Percentiles rank a stretch among this genome's conserved stretches.
phyloP scores from a whole-genome alignment of 306 rosid genomes.

The Sesbania bispinosa region DNA sequence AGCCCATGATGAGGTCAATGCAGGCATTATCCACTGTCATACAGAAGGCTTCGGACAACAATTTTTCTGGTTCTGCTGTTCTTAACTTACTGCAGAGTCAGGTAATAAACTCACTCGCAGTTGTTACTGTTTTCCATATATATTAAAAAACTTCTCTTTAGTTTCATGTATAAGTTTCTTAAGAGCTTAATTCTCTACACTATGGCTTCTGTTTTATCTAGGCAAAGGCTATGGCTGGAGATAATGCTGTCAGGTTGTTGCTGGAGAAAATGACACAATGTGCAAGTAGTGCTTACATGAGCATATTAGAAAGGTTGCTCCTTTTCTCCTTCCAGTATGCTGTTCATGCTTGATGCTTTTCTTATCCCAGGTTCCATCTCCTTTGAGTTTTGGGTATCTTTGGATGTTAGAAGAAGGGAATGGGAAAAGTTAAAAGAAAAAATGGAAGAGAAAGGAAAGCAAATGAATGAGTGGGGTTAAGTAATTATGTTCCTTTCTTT shows the following conservation, averaged over 20 bases:
- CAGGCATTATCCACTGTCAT: conserved; percentile 76
- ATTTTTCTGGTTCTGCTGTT: conserved; percentile 85
- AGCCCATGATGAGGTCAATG: conserved; percentile 97
- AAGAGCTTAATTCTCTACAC: conserved; percentile 1
- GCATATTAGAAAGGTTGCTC: conserved; percentile 83
- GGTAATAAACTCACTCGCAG: conserved; percentile 38
- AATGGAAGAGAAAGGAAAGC: neutral
- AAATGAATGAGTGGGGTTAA: neutral
- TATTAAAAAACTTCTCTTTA: neutral
- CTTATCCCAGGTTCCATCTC: neutral
- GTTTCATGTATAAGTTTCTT: conserved; percentile 9
- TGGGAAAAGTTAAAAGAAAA: neutral
- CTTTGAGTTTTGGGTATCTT: conserved; percentile 9
- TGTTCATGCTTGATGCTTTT: neutral
- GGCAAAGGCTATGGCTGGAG: conserved; percentile 99
- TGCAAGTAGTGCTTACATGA: conserved; percentile 91
- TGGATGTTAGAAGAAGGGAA: conserved; percentile 3
- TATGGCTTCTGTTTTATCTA: conserved; percentile 35
- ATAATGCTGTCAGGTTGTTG: conserved; percentile 80
- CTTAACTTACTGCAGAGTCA: conserved; percentile 94
- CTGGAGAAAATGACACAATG: conserved; percentile 90
- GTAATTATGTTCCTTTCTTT: neutral
- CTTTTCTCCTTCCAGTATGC: neutral
- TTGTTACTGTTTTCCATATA: conserved; percentile 7
- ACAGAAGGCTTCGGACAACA: conserved; percentile 73